A percentile compares a stretch with the other conserved stretches of the same genome.
Evolutionary conservation across 805 yeast genomes (phyloP).

Genomic region (Wickerhamiella musiphila): DNA sequence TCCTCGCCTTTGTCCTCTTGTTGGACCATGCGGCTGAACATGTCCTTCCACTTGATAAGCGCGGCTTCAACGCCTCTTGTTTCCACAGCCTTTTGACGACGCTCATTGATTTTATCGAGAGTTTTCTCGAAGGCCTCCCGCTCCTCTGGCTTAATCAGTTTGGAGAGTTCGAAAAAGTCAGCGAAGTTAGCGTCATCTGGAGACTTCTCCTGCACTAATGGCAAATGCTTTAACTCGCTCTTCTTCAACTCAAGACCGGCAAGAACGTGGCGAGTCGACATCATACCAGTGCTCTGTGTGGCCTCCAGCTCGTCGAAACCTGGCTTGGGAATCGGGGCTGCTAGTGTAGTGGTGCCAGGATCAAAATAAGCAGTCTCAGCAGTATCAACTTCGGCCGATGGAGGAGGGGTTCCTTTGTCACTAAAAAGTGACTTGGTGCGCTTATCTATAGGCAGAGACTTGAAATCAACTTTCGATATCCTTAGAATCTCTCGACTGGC

Average conservation of each 20-base stretch:
- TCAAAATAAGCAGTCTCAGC: neutral
- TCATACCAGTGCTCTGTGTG: conserved; percentile 63
- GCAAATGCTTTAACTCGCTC: neutral
- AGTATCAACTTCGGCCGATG: neutral
- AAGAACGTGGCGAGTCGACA: conserved; percentile 59
- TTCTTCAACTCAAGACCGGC: conserved; percentile 29
- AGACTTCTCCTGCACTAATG: conserved; percentile 17
- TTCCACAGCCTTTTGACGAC: conserved; percentile 64
- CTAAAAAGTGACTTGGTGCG: neutral
- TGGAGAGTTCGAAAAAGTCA: conserved; percentile 54
- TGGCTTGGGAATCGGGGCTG: conserved; percentile 31
- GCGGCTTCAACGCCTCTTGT: conserved; percentile 71
- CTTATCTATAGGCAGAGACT: neutral
- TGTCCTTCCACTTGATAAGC: conserved; percentile 75
- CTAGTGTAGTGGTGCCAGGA: conserved; percentile 2
- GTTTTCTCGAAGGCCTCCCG: conserved; percentile 39
- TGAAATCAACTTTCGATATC: conserved; percentile 19
- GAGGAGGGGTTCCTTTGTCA: neutral
- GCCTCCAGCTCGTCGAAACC: conserved; percentile 36
- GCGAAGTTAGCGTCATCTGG: conserved; percentile 24
- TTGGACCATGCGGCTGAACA: conserved; percentile 29
- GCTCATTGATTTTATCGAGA: conserved; percentile 51
- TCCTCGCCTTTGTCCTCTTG: conserved; percentile 27
- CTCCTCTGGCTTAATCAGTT: conserved; percentile 27
- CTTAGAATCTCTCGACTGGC: conserved; percentile 23